Evolutionary conservation across 2,329 filamentous ascomycete genomes (phyloP).

Genomic region (Cladophialophora chaetospira): DNA sequence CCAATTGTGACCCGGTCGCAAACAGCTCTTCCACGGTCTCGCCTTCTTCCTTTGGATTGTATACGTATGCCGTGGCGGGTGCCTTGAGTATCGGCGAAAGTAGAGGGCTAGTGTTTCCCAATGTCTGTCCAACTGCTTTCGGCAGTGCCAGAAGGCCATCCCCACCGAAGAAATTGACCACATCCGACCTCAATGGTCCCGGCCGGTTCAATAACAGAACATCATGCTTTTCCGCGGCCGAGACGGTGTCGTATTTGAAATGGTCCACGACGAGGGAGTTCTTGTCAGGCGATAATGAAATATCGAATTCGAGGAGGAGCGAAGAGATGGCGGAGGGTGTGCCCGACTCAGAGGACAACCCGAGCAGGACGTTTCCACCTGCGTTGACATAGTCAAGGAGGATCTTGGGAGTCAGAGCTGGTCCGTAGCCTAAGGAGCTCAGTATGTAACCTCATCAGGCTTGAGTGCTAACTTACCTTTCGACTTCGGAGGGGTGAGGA

Average conservation of each 20-base stretch:
- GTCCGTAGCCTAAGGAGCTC: slow-evolving; percentile 69
- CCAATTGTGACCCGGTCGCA: slow-evolving; percentile 79
- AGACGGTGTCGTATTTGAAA: slow-evolving; percentile 83
- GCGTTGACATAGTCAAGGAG: slow-evolving; percentile 90
- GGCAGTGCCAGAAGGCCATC: slow-evolving; percentile 77
- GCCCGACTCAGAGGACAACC: slow-evolving; percentile 71
- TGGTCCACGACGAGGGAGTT: slow-evolving; percentile 88
- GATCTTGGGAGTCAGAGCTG: slow-evolving; percentile 79
- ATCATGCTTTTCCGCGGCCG: slow-evolving; percentile 81
- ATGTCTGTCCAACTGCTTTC: slow-evolving; percentile 73
- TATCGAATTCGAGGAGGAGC: slow-evolving; percentile 83
- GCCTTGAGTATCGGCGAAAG: slow-evolving; percentile 81
- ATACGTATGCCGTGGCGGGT: slow-evolving; percentile 83
- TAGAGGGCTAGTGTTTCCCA: slow-evolving; percentile 74
- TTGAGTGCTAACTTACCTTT: slow-evolving; percentile 64
- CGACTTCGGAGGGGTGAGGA: slow-evolving; percentile 83
- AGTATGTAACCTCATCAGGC: slow-evolving; percentile 3
- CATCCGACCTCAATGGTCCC: slow-evolving; percentile 63
- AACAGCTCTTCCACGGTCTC: slow-evolving; percentile 75
- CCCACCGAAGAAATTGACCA: slow-evolving; percentile 76
- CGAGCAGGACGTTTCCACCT: slow-evolving; percentile 85
- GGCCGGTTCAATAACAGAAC: slow-evolving; percentile 78
- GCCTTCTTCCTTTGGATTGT: slow-evolving; percentile 85
- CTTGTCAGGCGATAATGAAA: slow-evolving; percentile 82
- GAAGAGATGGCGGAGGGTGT: slow-evolving; percentile 74